These are phyloP conservation scores for Pythium aquatile DNA, from an alignment of 352 stramenopile species.

Conservation along the genomic window DNA sequence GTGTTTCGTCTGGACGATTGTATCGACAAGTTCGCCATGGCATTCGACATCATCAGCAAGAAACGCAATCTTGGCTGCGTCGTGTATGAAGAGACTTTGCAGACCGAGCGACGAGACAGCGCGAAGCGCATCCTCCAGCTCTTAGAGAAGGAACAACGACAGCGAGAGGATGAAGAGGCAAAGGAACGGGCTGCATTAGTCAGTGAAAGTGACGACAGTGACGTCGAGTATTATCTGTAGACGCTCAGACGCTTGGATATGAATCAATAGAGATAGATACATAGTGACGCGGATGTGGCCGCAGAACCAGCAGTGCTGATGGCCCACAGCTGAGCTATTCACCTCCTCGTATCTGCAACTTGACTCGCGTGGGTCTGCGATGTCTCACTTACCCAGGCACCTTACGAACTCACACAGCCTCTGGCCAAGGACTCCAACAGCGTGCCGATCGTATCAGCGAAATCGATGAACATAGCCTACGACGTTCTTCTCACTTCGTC, in stretches of 20 bases:
- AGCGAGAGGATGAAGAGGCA: not conserved
- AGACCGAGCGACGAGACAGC: conserved; percentile 33
- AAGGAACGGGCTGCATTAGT: not conserved
- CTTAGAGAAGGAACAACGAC: conserved; percentile 11
- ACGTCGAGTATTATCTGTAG: not conserved
- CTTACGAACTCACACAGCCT: no score
- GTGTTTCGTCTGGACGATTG: conserved; percentile 71
- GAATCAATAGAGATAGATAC: no score
- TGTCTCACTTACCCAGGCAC: no score
- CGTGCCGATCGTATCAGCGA: no score
- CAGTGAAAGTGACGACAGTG: conserved; percentile 8
- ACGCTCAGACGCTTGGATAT: not conserved
- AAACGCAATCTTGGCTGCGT: conserved; percentile 49
- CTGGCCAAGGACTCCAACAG: no score
- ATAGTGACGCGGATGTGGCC: no score
- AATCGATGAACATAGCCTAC: no score
- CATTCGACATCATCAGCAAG: conserved; percentile 51
- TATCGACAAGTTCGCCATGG: conserved; percentile 69
- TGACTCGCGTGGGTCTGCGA: no score
- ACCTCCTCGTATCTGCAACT: no score
- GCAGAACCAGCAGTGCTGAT: no score
- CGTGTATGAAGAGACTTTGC: conserved; percentile 55
- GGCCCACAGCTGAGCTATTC: no score
- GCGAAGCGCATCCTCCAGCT: conserved; percentile 30
- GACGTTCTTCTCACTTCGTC: no score